Evolutionary conservation across 345 rosid genomes (phyloP), one percentile per base, ranked within the genome.

Genomic region (Garcia nutans): DNA sequence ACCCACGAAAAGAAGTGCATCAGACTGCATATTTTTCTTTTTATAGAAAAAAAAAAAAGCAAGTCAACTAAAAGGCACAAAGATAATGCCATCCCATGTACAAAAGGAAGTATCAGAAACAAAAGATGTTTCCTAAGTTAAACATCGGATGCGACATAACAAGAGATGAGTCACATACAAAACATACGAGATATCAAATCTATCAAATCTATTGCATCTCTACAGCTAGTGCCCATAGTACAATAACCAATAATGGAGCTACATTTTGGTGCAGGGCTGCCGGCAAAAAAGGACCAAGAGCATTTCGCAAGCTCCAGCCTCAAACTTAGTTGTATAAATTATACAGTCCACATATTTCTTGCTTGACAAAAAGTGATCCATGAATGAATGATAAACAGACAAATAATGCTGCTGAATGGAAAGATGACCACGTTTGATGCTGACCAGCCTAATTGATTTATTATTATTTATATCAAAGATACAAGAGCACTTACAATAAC

Each of bases 401-500:
- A 63, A 77, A 41, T 31, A 8, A 10, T 49, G 62, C 45, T n/a
- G 33, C 61, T 60, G 13, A 10, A 47, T 58, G 45, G 47, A 47
- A 24, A 8, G 9, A 19, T 26, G 67, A 58, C 23, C 23, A 22
- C 47, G 20, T 56, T 26, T 54, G 47, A 19, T 17, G 54, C 54
- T 5, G 41, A 52, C 20, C 64, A 61, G 41, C 58, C 19, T 57
- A 12, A 41, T 71, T 26, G 61, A 62, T 41, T 5, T 17, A 44
- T 57, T 52, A 7, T 44, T 22, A 8, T 41, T 57, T 52, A 49
- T 69, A 69, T 70, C 62, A 20, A 28, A 77, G 37, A 78, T 61
- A 74, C 50, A 77, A 37, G 62, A 81, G 80, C 33, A 49, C 97
- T 72, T 91, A 91, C 97, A 81, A 95, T 88, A 59, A 93, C 85